Base-by-base conservation (phyloP, 345 rosid genomes). In the Excoecaria agallocha region DNA sequence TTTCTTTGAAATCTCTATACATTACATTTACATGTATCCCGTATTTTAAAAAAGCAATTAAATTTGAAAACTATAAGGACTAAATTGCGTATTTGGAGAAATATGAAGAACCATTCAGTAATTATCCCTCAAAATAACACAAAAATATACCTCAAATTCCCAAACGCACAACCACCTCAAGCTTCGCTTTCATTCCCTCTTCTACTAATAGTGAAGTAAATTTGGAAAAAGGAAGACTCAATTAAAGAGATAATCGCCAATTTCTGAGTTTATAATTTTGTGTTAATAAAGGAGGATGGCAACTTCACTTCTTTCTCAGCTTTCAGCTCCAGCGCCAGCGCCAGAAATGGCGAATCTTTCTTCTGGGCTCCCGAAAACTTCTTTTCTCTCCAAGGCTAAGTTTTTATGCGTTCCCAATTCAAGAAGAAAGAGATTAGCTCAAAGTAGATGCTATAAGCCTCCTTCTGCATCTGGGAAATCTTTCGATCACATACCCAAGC, bases 401-500 rank as follows among this genome's bases (percentile, higher is more conserved):
- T 83, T 84, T 60, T 73, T 77, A 65, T 63, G 74, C 24, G 30
- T 49, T 39, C 48, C 70, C 49, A 71, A 66, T 66, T 70, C 82
- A 24, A 56, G 63, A 9, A 79, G 74, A 65, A 77, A 70, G 41
- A 35, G 52, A 16, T 20, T 39, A 10, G 41, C 24, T 65, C 85
- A 68, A 2, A 69, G 46, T 5, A 68, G 66, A 74, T 78, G 63
- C 69, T 81, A 43, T 78, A 80, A 57, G 76, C 66, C 83, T 2
- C 83, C 87, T 71, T 77, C 81, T 56, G 87, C 88, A n/a, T 78
- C 81, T 69, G 82, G 78, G 66, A 75, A 69, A 57, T 77, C 86
- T 74, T 50, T 82, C 61, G 87, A 88, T 77, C 88, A 85, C 66
- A 89, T 94, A 50, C 98, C 98, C 49, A 88, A 87, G 79, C 93